Evolutionary conservation across 192 early-diverging fungal species (phyloP).

Genomic region (Linnemannia schmuckeri): DNA sequence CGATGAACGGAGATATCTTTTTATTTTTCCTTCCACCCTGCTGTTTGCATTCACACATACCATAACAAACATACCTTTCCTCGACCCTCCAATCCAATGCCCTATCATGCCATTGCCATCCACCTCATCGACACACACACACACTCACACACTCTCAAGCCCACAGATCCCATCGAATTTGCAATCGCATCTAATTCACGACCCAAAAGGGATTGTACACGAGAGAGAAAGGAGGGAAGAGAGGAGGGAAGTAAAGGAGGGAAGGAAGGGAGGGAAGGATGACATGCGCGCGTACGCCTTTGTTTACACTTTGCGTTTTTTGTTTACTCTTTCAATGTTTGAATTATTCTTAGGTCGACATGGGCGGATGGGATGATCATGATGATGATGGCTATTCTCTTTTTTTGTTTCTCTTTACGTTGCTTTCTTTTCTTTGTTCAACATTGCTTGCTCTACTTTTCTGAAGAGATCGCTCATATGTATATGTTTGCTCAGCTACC

Average conservation of each 20-base stretch:
- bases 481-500: not conserved
- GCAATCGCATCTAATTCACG: no score
- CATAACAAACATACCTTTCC: not conserved
- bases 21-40: not conserved
- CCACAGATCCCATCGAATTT: not conserved
- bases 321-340: not conserved
- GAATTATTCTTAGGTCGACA: not conserved
- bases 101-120: not conserved
- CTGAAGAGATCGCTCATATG: not conserved
- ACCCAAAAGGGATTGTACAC: no score
- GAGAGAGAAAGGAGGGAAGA: not conserved
- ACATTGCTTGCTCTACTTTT: not conserved
- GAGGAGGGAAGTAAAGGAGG: not conserved
- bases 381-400: not conserved
- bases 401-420: not conserved
- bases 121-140: not conserved
- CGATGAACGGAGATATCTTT: not conserved
- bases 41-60: not conserved
- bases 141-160: not conserved
- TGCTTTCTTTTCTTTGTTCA: not conserved
- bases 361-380: not conserved
- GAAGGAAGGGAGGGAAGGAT: no score
- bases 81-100: not conserved
- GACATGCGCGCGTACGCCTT: slow-evolving; percentile 1
- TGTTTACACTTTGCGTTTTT: not conserved